phyloP scores from a whole-genome alignment of 441 rosid species.

The Daphne laureola region DNA sequence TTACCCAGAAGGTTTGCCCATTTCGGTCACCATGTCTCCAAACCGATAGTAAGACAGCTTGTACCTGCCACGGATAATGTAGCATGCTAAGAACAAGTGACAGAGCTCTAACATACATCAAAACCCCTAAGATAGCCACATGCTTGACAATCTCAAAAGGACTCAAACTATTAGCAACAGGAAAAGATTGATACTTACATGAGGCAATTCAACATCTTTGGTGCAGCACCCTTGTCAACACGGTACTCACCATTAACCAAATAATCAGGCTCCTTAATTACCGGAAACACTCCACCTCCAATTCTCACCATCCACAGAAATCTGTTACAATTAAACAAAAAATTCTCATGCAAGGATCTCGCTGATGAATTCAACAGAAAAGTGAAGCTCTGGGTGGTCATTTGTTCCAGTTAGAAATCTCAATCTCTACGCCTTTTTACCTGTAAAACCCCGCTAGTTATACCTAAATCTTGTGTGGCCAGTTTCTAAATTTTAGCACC shows the following conservation, averaged over 20 bases:
- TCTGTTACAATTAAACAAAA: constrained; percentile 32
- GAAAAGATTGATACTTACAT: constrained; percentile 48
- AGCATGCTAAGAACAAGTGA: constrained; percentile 3
- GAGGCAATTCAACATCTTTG: constrained; percentile 97
- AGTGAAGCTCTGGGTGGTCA: background rate
- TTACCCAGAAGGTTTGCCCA: constrained; percentile 88
- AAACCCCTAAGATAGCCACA: too few relatives aligned
- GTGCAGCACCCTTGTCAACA: constrained; percentile 96
- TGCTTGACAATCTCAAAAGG: too few relatives aligned
- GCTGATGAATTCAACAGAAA: background rate
- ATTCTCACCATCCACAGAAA: constrained; percentile 99
- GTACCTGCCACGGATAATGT: constrained; percentile 43
- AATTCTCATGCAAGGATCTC: background rate
- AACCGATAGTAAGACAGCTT: constrained; percentile 91
- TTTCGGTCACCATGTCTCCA: constrained; percentile 87
- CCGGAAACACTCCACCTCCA: constrained; percentile 98
- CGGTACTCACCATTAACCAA: constrained; percentile 98
- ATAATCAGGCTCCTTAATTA: constrained; percentile 95
- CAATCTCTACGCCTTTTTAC: too few relatives aligned
- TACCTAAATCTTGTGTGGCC: too few relatives aligned
- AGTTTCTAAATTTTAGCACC: too few relatives aligned
- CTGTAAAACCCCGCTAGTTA: too few relatives aligned
- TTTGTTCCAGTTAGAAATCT: too few relatives aligned
- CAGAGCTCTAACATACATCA: too few relatives aligned
- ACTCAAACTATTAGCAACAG: background rate